phyloP scores from a whole-genome alignment of 257 asterid species.

The Osmanthus fragrans region DNA sequence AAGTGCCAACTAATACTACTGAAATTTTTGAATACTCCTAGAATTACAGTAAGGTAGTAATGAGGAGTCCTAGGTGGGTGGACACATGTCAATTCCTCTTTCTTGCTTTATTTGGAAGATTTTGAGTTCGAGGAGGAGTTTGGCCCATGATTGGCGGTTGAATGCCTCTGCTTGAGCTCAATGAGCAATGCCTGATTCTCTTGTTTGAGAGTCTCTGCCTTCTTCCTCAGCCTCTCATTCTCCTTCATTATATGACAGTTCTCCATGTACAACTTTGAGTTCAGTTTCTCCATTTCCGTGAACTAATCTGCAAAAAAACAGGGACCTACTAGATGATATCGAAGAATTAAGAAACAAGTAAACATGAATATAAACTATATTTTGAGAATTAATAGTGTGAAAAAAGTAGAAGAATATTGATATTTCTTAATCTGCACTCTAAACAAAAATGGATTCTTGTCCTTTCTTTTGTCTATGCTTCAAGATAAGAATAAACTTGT shows the following conservation, averaged over 20 bases:
- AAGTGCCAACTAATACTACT: neutral
- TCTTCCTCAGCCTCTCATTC: conserved; percentile 34
- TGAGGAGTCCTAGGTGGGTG: neutral
- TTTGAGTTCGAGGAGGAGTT: neutral
- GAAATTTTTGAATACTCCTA: neutral
- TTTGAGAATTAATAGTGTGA: neutral
- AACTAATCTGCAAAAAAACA: neutral
- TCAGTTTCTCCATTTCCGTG: conserved; percentile 27
- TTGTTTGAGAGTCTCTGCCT: conserved; percentile 29
- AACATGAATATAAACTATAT: neutral
- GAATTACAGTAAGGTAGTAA: neutral
- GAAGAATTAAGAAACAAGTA: neutral
- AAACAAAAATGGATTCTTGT: neutral
- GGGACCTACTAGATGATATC: neutral
- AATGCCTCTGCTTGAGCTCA: conserved; percentile 25
- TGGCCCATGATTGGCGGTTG: conserved; percentile 6
- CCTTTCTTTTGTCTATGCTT: neutral
- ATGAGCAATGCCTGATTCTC: conserved; percentile 29
- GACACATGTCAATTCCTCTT: neutral
- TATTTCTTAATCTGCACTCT: neutral
- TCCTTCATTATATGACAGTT: conserved; percentile 28
- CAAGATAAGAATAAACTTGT: neutral
- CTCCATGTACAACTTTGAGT: conserved; percentile 28
- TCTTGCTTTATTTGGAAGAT: neutral
- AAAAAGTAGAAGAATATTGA: neutral